Base-by-base conservation (phyloP, 2,329 filamentous ascomycete species). In the Cordyceps cicadae region DNA sequence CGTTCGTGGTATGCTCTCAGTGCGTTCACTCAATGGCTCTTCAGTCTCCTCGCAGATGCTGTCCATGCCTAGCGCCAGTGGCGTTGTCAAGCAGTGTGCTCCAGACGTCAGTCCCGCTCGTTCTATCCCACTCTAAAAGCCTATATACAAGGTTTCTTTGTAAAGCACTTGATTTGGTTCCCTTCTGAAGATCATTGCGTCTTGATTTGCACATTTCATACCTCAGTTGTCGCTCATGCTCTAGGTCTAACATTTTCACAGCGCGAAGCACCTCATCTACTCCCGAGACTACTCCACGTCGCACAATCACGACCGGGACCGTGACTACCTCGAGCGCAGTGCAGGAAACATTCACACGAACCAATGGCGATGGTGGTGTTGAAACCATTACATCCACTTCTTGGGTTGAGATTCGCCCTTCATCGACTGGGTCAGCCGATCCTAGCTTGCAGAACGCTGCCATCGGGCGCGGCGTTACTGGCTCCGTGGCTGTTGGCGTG, bases 301-400 rank as follows among this genome's bases (percentile, higher is more conserved):
- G 66, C 15, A 71, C 72, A 6, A 70, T 74, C 29, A 75, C 72
- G 21, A 69, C 71, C 5, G 72, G 72, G 24, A 69, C 66, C 6
- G 64, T 70, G 29, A 70, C 68, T 39, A 75, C 75, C 12, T 73
- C 69, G 14, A 76, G 67, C 63, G 64, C 71, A 34, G 67, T 79
- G 60, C 63, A 70, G 7, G 67, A 73, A 26, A 79, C 77, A 0
- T 70, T 71, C 62, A 82, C 79, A n/a, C 77, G 76, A 7, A 80
- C 79, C 7, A 68, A 76, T 41, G 65, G 71, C 14, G 70, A 79
- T 54, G 80, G 80, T 29, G 75, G 72, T 37, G 70, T 77, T 58
- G 75, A 75, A 3, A 73, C 76, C 14, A 69, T 81, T 54, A 81
- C 79, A 12, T 74, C 74, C n/a, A 82, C 79, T 1, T 79, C 78